Evolutionary conservation across 192 early-diverging fungal genomes (phyloP).

Genomic region (Rhizophagus sp.): DNA sequence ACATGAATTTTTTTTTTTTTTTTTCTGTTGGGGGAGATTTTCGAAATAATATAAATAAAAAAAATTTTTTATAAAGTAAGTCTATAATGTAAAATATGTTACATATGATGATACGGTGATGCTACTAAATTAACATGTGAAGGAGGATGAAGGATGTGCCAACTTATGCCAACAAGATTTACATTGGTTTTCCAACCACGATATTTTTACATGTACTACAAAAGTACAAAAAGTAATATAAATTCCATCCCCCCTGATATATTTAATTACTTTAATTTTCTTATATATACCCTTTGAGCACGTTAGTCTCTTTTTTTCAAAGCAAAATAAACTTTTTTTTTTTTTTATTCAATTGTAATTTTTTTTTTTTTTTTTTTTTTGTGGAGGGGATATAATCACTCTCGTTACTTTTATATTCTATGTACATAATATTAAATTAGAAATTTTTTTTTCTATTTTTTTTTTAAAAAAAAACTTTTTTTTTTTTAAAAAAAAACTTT

Average conservation of each 20-base stretch:
- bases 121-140: neutral
- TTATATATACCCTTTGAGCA: neutral
- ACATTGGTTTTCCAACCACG: neutral
- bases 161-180: slow-evolving; percentile 5
- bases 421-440: too few relatives aligned
- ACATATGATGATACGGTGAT: neutral
- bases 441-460: too few relatives aligned
- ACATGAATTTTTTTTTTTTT: too few relatives aligned
- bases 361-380: too few relatives aligned
- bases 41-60: slow-evolving; percentile 7
- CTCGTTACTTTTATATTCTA: too few relatives aligned
- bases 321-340: neutral
- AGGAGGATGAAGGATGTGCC: neutral
- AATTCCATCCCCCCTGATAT: neutral
- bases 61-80: neutral
- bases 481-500: too few relatives aligned
- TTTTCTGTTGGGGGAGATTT: neutral
- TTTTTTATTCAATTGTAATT: too few relatives aligned
- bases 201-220: neutral
- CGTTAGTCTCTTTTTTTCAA: neutral
- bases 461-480: too few relatives aligned
- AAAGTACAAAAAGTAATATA: too few relatives aligned
- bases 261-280: neutral
- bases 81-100: neutral
- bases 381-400: too few relatives aligned